Evolutionary conservation across 257 asterid species (phyloP).

Genomic region (Nicotiana obtusifolia): DNA sequence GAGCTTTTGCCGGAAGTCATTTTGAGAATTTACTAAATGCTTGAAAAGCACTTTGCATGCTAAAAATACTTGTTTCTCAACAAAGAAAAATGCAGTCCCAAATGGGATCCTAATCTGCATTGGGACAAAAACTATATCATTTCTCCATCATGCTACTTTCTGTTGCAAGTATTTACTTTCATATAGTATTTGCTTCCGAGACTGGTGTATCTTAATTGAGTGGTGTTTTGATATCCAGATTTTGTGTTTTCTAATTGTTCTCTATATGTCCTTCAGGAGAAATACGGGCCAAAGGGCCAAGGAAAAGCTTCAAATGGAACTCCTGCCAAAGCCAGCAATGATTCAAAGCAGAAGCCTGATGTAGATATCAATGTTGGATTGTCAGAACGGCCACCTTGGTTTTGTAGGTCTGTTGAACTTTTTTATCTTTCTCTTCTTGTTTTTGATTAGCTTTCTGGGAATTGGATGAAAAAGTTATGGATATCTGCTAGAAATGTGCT

Average conservation of each 20-base stretch:
- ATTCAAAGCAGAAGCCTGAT: slow-evolving; percentile 63
- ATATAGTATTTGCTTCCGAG: background rate
- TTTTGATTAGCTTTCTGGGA: slow-evolving; percentile 8
- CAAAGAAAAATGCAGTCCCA: background rate
- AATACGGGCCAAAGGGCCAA: slow-evolving; percentile 93
- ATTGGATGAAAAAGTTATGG: background rate
- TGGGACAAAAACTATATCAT: background rate
- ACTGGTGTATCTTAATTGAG: background rate
- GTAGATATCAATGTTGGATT: slow-evolving; percentile 82
- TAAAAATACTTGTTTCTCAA: background rate
- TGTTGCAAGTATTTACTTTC: background rate
- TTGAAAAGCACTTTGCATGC: background rate
- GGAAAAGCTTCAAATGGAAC: slow-evolving; percentile 46
- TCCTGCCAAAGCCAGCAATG: slow-evolving; percentile 44
- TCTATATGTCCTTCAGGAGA: slow-evolving; percentile 51
- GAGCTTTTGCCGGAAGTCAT: background rate
- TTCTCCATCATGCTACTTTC: background rate
- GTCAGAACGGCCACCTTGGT: slow-evolving; percentile 84
- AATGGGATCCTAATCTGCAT: background rate
- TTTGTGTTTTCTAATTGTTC: background rate
- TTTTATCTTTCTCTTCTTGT: background rate
- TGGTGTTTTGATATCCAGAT: background rate
- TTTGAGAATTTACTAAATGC: background rate
- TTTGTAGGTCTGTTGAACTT: slow-evolving; percentile 58
- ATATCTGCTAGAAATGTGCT: background rate